Base-by-base conservation (phyloP, 495 filamentous ascomycete genomes). In the Niebla homalea region DNA sequence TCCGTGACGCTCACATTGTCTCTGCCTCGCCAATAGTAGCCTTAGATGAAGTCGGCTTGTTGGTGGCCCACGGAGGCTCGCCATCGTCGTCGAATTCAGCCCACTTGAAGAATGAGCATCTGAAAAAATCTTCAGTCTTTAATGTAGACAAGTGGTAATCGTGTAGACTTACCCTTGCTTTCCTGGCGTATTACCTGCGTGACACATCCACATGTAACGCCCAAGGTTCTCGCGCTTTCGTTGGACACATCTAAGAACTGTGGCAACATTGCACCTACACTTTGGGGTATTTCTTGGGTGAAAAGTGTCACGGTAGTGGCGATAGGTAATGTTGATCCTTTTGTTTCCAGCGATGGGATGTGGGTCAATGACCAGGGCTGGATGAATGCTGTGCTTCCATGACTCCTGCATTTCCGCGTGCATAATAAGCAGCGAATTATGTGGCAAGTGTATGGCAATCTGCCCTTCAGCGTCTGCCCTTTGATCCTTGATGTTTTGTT, bases 371-470 rank as follows among this genome's bases (percentile, higher is more conserved):
- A 79, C 73, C 48, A 73, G 73, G 0, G 85, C 80, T 0, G 89
- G 83, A 0, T 75, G 67, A 41, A 98, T 84, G 51, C 76, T 66
- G 52, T 84, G 72, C 53, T 74, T 76, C 69, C 73, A 78, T 60
- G 72, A 67, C 39, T 76, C 72, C 48, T 75, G 71, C 70, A 73
- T 89, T 51, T 92, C 87, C 1, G 89, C 87, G 60, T 95, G 87
- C 92, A 98, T 98, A 4, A 96, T 68, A 0, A 98, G 68, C 1
- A 98, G 73, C 0, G 85, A 89, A 61, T 96, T 97, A 65, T 98
- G 92, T 1, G 89, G 89, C 0, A 97, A 78, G 60, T 92, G 86
- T 48, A 98, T 86, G 4, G 86, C 75, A 38, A 97, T 89, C 55
- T 93, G 88, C 5, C 90, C 90, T 57, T 85, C 78, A 4, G 69